phyloP scores from a whole-genome alignment of 1,284 basidiomycete genomes.

The Naganishia sp. region DNA sequence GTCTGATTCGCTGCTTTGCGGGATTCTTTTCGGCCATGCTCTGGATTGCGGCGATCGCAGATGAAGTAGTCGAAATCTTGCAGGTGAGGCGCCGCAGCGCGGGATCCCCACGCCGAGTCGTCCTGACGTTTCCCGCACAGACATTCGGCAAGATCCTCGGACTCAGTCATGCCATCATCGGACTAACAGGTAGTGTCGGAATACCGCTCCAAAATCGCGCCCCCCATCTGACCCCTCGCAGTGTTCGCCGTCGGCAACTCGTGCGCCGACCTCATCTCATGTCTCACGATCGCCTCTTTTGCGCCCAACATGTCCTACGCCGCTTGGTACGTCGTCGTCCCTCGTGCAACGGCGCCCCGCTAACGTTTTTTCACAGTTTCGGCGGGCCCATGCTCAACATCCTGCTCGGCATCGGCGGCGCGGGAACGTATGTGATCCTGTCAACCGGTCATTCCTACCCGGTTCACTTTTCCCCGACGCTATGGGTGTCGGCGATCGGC shows the following conservation, averaged over 20 bases:
- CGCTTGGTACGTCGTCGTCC: constrained; percentile 52
- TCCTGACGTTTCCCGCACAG: constrained; percentile 53
- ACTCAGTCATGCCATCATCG: constrained; percentile 94
- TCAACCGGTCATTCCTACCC: constrained; percentile 60
- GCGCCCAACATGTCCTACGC: constrained; percentile 55
- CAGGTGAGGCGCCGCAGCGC: constrained; percentile 59
- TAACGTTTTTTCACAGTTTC: constrained; percentile 62
- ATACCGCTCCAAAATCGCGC: neutral
- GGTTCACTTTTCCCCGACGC: constrained; percentile 76
- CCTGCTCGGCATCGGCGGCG: constrained; percentile 62
- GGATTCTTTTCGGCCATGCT: constrained; percentile 86
- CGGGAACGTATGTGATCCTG: constrained; percentile 51
- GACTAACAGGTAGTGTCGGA: constrained; percentile 66
- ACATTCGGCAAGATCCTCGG: constrained; percentile 91
- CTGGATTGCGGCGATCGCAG: constrained; percentile 94
- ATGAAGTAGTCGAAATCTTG: constrained; percentile 85
- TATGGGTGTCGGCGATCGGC: constrained; percentile 78
- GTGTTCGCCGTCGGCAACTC: constrained; percentile 95
- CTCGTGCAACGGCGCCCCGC: neutral
- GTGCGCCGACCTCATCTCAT: constrained; percentile 93
- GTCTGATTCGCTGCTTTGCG: constrained; percentile 76
- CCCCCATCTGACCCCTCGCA: constrained; percentile 18
- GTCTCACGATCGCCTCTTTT: constrained; percentile 80
- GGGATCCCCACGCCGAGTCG: neutral
- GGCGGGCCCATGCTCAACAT: constrained; percentile 97